A percentile compares a stretch with the other conserved stretches of the same genome.
Conservation (phyloP, 2,329 filamentous ascomycete genomes). For the Metarhizium robertsii region DNA sequence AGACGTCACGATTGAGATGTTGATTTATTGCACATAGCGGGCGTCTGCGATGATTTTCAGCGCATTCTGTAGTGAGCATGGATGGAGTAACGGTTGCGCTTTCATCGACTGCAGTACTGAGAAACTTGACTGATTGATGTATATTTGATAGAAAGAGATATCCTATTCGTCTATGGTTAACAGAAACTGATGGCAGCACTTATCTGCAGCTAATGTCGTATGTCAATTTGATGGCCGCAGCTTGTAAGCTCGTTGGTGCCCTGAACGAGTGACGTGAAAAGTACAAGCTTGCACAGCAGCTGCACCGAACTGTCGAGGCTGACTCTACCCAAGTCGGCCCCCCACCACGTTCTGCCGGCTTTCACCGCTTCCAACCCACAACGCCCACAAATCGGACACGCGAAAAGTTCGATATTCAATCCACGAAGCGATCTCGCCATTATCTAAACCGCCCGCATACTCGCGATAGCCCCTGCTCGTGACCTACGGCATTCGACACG, state of each 20-base stretch:
- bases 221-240: not conserved
- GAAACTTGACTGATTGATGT: not conserved
- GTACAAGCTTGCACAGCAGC: not conserved
- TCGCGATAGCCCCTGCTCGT: slow-evolving; percentile 14
- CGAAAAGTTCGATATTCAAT: slow-evolving; percentile 35
- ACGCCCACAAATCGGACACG: slow-evolving; percentile 33
- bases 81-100: not conserved
- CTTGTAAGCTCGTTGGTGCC: not conserved
- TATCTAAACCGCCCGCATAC: slow-evolving; percentile 13
- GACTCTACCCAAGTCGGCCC: not conserved
- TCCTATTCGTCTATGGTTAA: slow-evolving; percentile 1
- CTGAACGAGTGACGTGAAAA: not conserved
- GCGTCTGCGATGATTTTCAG: slow-evolving; percentile 1
- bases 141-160: slow-evolving; percentile 1
- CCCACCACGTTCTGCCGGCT: slow-evolving; percentile 22
- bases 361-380: slow-evolving; percentile 32
- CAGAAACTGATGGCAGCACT: not conserved
- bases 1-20: not conserved
- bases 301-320: not conserved
- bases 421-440: slow-evolving; percentile 14
- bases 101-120: not conserved
- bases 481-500: slow-evolving; percentile 2
- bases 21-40: not conserved
- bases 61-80: not conserved
- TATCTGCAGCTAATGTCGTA: not conserved